Percentiles rank a stretch among this genome's conserved stretches.
These are phyloP conservation scores for peach (Prunus persica) DNA, from an alignment of 306 rosid genomes.

Conservation along the genomic window Prunus_persica_NCBIv2 NC_034015.1:14175501-14176000, in stretches of 20 bases:
- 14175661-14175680: neutral
- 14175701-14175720: constrained; percentile 3
- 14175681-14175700: neutral
- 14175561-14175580: constrained; percentile 2
- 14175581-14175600: neutral
- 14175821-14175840: neutral
- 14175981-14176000: too few relatives aligned
- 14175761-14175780: neutral
- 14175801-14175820: neutral
- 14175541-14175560: constrained; percentile 29
- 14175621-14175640: neutral
- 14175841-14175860: neutral
- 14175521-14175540: constrained; percentile 1
- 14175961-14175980: too few relatives aligned
- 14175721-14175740: neutral
- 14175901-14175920: too few relatives aligned
- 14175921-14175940: too few relatives aligned
- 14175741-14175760: neutral
- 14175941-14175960: too few relatives aligned
- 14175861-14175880: neutral
- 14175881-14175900: too few relatives aligned
- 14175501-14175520: neutral
- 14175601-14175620: constrained; percentile 26
- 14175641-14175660: neutral
- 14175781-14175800: neutral